Conservation (phyloP, 345 rosid genomes). For the Hibiscus trionum region DNA sequence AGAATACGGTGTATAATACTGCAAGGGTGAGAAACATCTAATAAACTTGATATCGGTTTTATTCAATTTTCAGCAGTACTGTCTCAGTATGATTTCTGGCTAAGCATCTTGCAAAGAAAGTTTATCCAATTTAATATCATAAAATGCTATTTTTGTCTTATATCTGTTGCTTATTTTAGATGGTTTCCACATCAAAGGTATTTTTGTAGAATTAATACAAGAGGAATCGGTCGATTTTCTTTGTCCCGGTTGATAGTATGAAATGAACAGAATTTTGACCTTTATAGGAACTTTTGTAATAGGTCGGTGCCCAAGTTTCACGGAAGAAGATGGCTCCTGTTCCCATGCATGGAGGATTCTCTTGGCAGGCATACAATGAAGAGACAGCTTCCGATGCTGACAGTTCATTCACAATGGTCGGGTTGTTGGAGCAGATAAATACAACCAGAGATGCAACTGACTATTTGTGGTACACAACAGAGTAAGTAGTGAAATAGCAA, state of each 20-base stretch:
- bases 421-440: slow-evolving; percentile 95
- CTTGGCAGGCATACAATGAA: slow-evolving; percentile 92
- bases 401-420: slow-evolving; percentile 56
- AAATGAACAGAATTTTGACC: not conserved
- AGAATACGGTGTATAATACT: slow-evolving; percentile 93
- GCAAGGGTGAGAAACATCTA: slow-evolving; percentile 59
- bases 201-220: not conserved
- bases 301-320: slow-evolving; percentile 87
- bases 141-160: not conserved
- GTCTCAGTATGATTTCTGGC: not conserved
- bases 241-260: not conserved
- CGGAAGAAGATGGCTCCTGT: slow-evolving; percentile 79
- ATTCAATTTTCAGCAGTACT: not conserved
- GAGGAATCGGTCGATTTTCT: not conserved
- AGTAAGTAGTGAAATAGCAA: slow-evolving; percentile 46
- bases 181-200: not conserved
- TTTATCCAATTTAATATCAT: not conserved
- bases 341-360: slow-evolving; percentile 73
- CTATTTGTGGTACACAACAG: slow-evolving; percentile 95
- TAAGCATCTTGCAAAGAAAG: not conserved
- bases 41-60: not conserved
- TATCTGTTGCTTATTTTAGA: not conserved
- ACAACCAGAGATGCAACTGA: slow-evolving; percentile 85
- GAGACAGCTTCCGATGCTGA: slow-evolving; percentile 55
- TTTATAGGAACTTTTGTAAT: slow-evolving; percentile 5